phyloP scores from a whole-genome alignment of 306 rosid species.

The Vigna mungo region DNA sequence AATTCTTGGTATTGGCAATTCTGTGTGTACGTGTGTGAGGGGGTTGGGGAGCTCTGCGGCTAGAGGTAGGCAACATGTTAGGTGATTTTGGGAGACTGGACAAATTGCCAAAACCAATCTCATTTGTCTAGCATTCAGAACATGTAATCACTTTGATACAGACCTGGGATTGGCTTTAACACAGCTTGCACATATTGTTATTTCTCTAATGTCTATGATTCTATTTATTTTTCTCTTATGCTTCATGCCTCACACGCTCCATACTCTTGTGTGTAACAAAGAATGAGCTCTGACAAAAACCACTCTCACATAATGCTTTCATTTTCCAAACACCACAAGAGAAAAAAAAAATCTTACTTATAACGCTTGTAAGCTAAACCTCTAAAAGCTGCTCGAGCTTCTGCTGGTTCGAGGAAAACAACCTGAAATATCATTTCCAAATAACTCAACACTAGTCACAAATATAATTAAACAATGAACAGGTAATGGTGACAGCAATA shows the following conservation, averaged over 20 bases:
- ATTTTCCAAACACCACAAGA: conserved; percentile 22
- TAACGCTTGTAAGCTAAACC: conserved; percentile 89
- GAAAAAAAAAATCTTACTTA: conserved; percentile 63
- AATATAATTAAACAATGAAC: conserved; percentile 15
- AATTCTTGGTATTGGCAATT: neutral
- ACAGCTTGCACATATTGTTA: neutral
- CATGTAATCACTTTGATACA: neutral
- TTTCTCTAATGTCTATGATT: neutral
- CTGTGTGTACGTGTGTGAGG: neutral
- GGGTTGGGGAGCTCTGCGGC: neutral
- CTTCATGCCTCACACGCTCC: neutral
- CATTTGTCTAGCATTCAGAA: neutral
- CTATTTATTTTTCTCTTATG: neutral
- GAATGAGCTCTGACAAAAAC: conserved; percentile 9
- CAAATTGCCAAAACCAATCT: neutral
- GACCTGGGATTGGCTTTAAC: neutral
- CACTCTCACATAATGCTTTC: neutral
- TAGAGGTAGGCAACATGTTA: neutral
- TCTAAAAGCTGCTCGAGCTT: conserved; percentile 82
- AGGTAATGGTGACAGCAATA: conserved; percentile 3
- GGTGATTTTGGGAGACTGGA: neutral
- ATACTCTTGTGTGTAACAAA: neutral
- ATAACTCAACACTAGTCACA: conserved; percentile 40
- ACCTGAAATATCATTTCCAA: conserved; percentile 65
- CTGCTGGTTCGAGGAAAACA: conserved; percentile 86